Evolutionary conservation across 371 early-diverging fungal genomes (phyloP).

Genomic region (Lichtheimia ornata): DNA sequence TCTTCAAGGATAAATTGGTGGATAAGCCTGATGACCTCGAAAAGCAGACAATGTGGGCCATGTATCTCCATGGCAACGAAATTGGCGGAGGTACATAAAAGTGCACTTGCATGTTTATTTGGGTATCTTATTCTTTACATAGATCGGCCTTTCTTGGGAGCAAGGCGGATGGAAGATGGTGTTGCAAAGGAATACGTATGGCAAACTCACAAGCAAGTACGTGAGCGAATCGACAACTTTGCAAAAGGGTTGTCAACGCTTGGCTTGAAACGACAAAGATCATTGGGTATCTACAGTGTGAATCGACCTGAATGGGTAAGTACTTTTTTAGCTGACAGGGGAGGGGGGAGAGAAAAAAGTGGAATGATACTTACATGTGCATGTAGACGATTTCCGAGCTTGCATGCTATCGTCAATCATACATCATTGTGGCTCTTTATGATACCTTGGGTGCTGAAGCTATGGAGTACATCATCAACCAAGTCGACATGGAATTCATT

Average conservation of each 20-base stretch:
- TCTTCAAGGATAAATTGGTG: conserved; percentile 52
- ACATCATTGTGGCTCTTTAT: conserved; percentile 83
- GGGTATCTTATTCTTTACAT: neutral
- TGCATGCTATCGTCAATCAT: conserved; percentile 63
- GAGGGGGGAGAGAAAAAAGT: neutral
- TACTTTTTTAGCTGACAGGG: neutral
- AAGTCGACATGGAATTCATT: conserved; percentile 69
- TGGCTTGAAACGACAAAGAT: conserved; percentile 42
- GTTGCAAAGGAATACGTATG: conserved; percentile 68
- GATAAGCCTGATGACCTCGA: conserved; percentile 47
- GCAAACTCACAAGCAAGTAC: conserved; percentile 56
- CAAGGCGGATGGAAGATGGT: conserved; percentile 52
- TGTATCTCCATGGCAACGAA: conserved; percentile 54
- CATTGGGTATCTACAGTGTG: conserved; percentile 79
- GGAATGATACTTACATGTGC: neutral
- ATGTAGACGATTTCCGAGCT: conserved; percentile 73
- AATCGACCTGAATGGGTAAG: conserved; percentile 91
- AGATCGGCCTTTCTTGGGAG: conserved; percentile 58
- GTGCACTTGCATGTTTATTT: neutral
- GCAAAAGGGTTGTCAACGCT: conserved; percentile 59
- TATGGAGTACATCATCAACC: conserved; percentile 76
- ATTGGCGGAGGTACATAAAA: too few relatives aligned
- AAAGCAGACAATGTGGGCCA: conserved; percentile 53
- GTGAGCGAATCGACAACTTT: conserved; percentile 56
- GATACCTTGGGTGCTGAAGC: conserved; percentile 85